These are phyloP conservation scores for Hericium rajendrae DNA, from an alignment of 768 basidiomycete genomes.

Conservation along the genomic window DNA sequence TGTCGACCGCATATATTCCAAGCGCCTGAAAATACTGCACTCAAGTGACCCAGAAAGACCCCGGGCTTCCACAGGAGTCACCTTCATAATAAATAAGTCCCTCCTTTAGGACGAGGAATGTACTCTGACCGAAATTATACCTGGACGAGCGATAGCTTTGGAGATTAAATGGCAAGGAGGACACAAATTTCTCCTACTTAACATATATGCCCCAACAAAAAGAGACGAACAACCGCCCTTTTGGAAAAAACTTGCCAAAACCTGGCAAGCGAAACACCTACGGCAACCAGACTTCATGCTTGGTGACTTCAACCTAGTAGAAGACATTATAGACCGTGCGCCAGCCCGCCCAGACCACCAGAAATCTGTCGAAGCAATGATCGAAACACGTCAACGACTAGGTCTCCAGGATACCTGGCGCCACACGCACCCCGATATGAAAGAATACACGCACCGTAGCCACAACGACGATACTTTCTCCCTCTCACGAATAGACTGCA, in stretches of 20 bases:
- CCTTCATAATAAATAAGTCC: not conserved
- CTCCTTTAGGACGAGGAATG: no score
- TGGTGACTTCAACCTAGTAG: slow-evolving; percentile 34
- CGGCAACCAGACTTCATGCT: slow-evolving; percentile 24
- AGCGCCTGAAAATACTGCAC: not conserved
- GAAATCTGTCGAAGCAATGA: not conserved
- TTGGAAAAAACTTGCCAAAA: slow-evolving; percentile 2
- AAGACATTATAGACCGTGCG: slow-evolving; percentile 27
- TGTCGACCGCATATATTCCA: not conserved
- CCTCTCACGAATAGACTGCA: not conserved
- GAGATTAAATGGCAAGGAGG: slow-evolving; percentile 11
- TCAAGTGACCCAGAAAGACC: not conserved
- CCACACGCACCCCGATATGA: not conserved
- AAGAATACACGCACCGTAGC: no score
- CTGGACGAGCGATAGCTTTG: slow-evolving; percentile 10
- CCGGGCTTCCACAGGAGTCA: not conserved
- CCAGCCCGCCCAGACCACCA: slow-evolving; percentile 18
- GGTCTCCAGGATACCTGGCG: slow-evolving; percentile 1
- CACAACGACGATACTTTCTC: no score
- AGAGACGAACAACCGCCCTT: not conserved
- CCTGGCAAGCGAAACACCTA: not conserved
- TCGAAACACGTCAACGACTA: not conserved
- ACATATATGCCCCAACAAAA: slow-evolving; percentile 16
- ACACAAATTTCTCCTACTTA: slow-evolving; percentile 6
- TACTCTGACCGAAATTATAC: not conserved